Conservation (phyloP, 2,329 filamentous ascomycete genomes). For the Leptographium radiaticola region DNA sequence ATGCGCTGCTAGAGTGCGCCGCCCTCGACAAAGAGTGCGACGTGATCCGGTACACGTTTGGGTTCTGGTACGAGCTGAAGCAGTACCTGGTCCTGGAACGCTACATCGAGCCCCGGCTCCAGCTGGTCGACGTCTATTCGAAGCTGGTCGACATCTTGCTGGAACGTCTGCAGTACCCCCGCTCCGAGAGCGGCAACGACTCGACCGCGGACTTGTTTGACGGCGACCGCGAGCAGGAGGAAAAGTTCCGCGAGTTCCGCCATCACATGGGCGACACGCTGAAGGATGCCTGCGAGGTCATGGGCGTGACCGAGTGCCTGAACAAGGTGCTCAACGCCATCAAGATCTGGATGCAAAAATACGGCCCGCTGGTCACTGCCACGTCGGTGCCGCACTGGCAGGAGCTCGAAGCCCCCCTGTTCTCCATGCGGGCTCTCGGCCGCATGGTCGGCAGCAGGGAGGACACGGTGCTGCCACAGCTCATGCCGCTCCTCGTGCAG, state of each 20-base stretch:
- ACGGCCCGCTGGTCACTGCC: slow-evolving; percentile 61
- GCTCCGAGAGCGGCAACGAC: slow-evolving; percentile 53
- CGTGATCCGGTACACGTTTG: slow-evolving; percentile 85
- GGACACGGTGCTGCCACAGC: slow-evolving; percentile 70
- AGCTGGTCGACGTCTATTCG: slow-evolving; percentile 71
- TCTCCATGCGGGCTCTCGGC: slow-evolving; percentile 90
- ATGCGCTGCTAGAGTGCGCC: slow-evolving; percentile 84
- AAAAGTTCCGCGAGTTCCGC: slow-evolving; percentile 92
- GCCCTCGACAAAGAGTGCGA: slow-evolving; percentile 78
- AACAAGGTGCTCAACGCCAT: slow-evolving; percentile 79
- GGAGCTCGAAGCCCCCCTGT: slow-evolving; percentile 85
- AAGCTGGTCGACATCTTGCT: slow-evolving; percentile 89
- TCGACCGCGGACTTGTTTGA: slow-evolving; percentile 77
- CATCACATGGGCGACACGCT: slow-evolving; percentile 96
- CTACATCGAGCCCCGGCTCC: slow-evolving; percentile 69
- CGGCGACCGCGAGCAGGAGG: slow-evolving; percentile 87
- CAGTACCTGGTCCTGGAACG: slow-evolving; percentile 86
- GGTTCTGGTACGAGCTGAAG: slow-evolving; percentile 97
- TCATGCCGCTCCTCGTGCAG: slow-evolving; percentile 87
- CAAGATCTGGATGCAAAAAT: slow-evolving; percentile 74
- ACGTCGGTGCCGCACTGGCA: slow-evolving; percentile 87
- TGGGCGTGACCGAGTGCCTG: slow-evolving; percentile 83
- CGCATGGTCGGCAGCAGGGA: slow-evolving; percentile 91
- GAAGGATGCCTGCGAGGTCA: slow-evolving; percentile 93
- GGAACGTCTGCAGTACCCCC: slow-evolving; percentile 76